Base-by-base conservation (phyloP, 768 basidiomycete species). In the Russula vinacea region DNA sequence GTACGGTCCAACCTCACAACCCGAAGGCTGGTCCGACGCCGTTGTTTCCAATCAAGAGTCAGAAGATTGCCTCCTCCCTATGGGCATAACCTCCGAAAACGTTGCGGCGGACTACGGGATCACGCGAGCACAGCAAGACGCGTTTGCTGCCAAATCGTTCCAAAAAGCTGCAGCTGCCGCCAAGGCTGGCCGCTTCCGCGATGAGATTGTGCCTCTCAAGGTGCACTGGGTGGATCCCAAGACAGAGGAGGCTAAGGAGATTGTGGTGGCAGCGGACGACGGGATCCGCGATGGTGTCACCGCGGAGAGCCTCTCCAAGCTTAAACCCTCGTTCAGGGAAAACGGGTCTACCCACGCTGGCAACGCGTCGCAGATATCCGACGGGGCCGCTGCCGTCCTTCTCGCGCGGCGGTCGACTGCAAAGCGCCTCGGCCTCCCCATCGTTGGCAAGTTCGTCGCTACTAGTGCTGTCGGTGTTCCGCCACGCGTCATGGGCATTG, bases 31-130 rank as follows among this genome's bases (percentile, higher is more conserved):
- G 75, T 87, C 89, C 2, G 85, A 89, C 26, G 79, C 81, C 53
- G 79, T 94, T 52, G 80, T 90, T 65, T 69, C 79, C 39, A 85
- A 81, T 75, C 77, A 84, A 69, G 86, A 89, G 68, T 84, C 92
- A 2, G 83, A 83, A 62, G 92, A 94, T 77, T 94, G 92, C 72
- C 79, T 89, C 32, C 78, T 91, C 62, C 92, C 92, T 50, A 93
- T 93, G 91, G 94, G 94, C 40, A 87, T 94, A 78, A 94, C 94
- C 22, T 92, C 90, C n/a, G 93, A 95, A 78, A 94, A 94, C 73
- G 92, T 94, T 68, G 91, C 94, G 14, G 73, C 79, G 55, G 85
- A 92, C 60, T 95, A 82, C 75, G 78, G 79, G 64, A 84, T 96
- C 73, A 78, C 87, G 33, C 88, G 94, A 58, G 78, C 80, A 54